Conservation (phyloP, 352 stramenopile species). For the Porosira glacialis region DNA sequence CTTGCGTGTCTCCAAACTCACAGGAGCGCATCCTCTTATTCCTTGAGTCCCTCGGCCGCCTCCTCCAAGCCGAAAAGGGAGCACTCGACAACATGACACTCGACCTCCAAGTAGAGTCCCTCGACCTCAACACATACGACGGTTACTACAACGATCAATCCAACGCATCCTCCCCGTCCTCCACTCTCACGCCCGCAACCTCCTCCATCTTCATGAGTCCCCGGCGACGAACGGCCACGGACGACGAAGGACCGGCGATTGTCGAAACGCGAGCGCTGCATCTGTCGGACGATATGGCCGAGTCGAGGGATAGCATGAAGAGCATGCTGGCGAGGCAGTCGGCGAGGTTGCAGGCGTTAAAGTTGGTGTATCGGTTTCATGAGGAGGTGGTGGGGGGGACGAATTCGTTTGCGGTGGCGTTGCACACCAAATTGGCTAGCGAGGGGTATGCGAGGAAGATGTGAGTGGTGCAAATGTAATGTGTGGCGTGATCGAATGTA, state of each 20-base stretch:
- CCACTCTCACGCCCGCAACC: constrained; percentile 3
- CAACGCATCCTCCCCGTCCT: constrained; percentile 2
- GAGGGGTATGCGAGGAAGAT: too few species aligned
- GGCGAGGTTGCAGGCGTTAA: constrained; percentile 42
- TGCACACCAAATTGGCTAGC: too few species aligned
- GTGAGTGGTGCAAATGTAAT: too few species aligned
- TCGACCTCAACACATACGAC: constrained; percentile 29
- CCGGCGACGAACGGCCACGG: constrained; percentile 32
- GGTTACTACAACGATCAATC: constrained; percentile 12
- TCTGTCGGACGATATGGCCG: constrained; percentile 52
- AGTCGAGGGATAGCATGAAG: constrained; percentile 61
- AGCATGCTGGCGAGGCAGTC: constrained; percentile 32
- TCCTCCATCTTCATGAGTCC: constrained; percentile 35
- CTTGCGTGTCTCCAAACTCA: too few species aligned
- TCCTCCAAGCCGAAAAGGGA: constrained; percentile 33
- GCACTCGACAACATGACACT: constrained; percentile 42
- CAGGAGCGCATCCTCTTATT: constrained; percentile 53
- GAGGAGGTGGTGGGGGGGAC: constrained; percentile 49
- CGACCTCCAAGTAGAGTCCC: constrained; percentile 19
- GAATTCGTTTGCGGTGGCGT: too few species aligned
- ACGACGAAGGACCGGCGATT: constrained; percentile 55
- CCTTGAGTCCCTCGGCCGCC: constrained; percentile 35
- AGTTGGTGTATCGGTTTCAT: constrained; percentile 46
- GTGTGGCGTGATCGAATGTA: too few species aligned
- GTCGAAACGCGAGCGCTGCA: constrained; percentile 66